Evolutionary conservation across 2,329 filamentous ascomycete species (phyloP), one percentile per base, ranked within the genome.

Genomic region (Penicillium rolfsii): DNA sequence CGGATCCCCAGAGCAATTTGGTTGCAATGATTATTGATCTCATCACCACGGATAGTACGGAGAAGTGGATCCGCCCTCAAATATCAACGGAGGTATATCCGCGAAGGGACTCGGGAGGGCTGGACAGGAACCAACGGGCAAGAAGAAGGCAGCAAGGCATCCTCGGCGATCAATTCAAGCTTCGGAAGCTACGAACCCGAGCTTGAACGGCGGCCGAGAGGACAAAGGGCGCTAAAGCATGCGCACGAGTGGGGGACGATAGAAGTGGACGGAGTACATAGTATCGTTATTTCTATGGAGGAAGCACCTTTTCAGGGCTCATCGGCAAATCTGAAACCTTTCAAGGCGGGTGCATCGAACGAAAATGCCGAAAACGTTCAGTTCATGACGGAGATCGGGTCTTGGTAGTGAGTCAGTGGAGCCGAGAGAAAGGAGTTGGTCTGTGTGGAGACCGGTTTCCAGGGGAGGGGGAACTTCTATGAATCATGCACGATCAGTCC

Each of bases 261-360:
- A 7, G 28, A 30, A 11, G 30, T 11, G 11, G 1, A 11, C 9
- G 19, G 19, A 11, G 43, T 7, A 22, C 14, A 41, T 12, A 11
- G 11, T 19, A 48, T 16, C 19, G 19, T 22, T 1, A 22, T 22
- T 22, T 22, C 19, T 48, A 28, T n/a, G 45, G 45, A 48, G 24
- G 45, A 26, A 48, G 24, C 26, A 26, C 43, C 4, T 5, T 30
- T 52, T 52, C 49, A 59, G 55, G 43, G 48, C 52, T 40, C 56
- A 30, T 64, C 67, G 69, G 68, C 63, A 68, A 64, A 64, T 69
- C 63, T 71, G 65, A 71, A 68, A 68, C 67, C 38, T 58, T 46
- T 40, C 48, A 55, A 57, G 60, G 57, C 52, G 61, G 61, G 52
- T 28, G 64, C 57, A 64, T 53, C 61, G 41, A 60, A 52, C 16